Base-by-base conservation (phyloP, 306 rosid species). In the Lathyrus sativus region DNA sequence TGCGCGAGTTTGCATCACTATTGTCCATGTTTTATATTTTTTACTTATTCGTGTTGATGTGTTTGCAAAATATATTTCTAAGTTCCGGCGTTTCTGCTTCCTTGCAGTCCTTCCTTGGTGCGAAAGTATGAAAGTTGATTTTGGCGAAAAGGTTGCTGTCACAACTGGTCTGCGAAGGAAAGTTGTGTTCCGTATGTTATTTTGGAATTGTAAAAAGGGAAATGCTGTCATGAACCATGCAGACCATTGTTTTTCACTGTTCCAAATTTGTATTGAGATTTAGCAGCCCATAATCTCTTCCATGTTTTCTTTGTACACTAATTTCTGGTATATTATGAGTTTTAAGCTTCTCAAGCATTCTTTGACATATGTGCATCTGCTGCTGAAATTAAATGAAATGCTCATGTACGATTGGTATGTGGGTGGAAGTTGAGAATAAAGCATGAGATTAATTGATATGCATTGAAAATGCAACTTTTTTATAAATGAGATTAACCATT, bases 81-180 rank as follows among this genome's bases (percentile, higher is more conserved):
- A 73, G 38, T 43, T 17, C 6, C 5, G 42, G n/a, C 63, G 42
- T 56, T 9, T 10, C 17, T 12, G 8, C 24, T 79, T 58, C 48
- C 53, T 80, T 81, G 82, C 95, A 92, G 96, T 80, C 96, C 68
- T 83, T 89, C 87, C 80, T 81, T 74, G 87, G 88, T 58, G 51
- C 86, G 26, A 78, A 76, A 77, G 78, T 84, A 65, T 84, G 90
- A 82, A 82, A 44, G 68, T 45, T 70, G 60, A 72, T 71, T 66
- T 74, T 72, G 81, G 76, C 24, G 66, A 70, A 65, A 72, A 58
- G 60, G 80, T 74, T 54, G 82, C 74, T 37, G 71, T 78, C 13
- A 35, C 70, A 77, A 55, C 66, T 70, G 65, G 77, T 80, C 87
- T 75, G 76, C 65, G n/a, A 66, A 75, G 72, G 75, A 79, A 74